These are phyloP conservation scores for Penicillium tannophilum DNA, from an alignment of 495 filamentous ascomycete genomes.

Conservation along the genomic window DNA sequence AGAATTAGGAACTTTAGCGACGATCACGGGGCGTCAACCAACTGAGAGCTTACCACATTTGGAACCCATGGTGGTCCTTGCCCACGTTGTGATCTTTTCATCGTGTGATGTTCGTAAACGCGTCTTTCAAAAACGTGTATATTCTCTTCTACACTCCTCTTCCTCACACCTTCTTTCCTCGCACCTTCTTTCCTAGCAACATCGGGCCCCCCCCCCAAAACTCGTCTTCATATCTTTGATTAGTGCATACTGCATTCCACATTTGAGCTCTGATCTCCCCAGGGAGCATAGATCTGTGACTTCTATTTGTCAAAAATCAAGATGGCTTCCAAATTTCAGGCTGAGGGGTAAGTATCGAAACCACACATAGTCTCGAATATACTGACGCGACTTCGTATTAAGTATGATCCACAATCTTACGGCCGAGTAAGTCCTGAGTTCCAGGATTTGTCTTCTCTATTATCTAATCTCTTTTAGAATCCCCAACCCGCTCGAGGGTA, in stretches of 20 bases:
- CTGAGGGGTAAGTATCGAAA: not conserved
- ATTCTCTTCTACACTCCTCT: too few relatives aligned
- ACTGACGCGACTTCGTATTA: not conserved
- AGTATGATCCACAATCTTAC: conserved; percentile 25
- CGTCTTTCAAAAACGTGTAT: too few relatives aligned
- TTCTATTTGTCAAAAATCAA: not conserved
- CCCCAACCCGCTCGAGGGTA: conserved; percentile 60
- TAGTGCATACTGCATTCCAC: too few relatives aligned
- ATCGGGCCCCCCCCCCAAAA: not conserved
- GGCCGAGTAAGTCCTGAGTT: conserved; percentile 20
- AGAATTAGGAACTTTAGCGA: too few relatives aligned
- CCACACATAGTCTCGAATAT: not conserved
- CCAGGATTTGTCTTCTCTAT: not conserved
- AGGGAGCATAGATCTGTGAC: not conserved
- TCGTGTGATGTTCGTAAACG: too few relatives aligned
- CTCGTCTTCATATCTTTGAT: too few relatives aligned
- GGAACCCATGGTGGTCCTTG: too few relatives aligned
- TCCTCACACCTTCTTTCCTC: not conserved
- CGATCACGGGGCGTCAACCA: too few relatives aligned
- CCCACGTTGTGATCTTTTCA: too few relatives aligned
- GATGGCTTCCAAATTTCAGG: not conserved
- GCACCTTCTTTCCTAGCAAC: not conserved
- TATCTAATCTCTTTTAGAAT: conserved; percentile 35
- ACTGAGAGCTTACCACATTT: too few relatives aligned
- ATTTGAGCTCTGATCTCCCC: too few relatives aligned